Conservation (phyloP, 2,329 filamentous ascomycete species). For the Aciculosporium take region DNA sequence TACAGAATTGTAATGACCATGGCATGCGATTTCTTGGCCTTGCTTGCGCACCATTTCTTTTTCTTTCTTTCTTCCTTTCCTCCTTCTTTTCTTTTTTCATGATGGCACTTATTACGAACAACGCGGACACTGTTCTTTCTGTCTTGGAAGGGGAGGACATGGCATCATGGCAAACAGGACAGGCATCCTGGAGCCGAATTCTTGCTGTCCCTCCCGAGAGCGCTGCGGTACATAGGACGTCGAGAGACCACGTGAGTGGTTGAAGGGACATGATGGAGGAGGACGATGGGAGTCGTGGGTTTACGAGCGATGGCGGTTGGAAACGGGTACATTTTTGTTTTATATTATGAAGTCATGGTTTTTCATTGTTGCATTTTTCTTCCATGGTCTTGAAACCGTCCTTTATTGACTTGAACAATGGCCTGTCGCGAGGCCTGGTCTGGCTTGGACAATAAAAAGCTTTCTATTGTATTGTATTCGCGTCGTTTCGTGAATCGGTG, state of each 20-base stretch:
- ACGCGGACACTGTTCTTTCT: constrained; percentile 1
- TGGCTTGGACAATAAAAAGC: constrained; percentile 13
- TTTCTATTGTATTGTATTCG: constrained; percentile 7
- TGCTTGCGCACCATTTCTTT: constrained; percentile 22
- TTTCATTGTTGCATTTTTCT: constrained; percentile 1
- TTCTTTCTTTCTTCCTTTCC: constrained; percentile 15
- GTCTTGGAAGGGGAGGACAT: constrained; percentile 3
- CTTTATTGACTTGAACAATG: constrained; percentile 1
- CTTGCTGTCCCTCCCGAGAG: constrained; percentile 2
- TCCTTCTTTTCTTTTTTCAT: constrained; percentile 18
- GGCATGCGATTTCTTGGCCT: constrained; percentile 4
- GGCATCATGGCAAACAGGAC: constrained; percentile 4
- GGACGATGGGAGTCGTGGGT: constrained; percentile 5
- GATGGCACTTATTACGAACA: constrained; percentile 17
- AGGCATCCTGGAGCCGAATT: constrained; percentile 2
- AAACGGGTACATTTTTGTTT: constrained; percentile 4
- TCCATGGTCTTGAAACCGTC: not conserved
- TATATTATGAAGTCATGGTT: not conserved
- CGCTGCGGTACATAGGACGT: constrained; percentile 8
- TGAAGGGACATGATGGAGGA: not conserved
- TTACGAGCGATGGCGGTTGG: constrained; percentile 3
- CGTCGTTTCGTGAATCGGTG: not conserved
- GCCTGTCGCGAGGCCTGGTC: constrained; percentile 7
- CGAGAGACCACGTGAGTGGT: constrained; percentile 2
- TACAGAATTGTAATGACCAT: constrained; percentile 27